Evolutionary conservation across 768 basidiomycete genomes (phyloP).

Genomic region (Pleurotus giganteus): DNA sequence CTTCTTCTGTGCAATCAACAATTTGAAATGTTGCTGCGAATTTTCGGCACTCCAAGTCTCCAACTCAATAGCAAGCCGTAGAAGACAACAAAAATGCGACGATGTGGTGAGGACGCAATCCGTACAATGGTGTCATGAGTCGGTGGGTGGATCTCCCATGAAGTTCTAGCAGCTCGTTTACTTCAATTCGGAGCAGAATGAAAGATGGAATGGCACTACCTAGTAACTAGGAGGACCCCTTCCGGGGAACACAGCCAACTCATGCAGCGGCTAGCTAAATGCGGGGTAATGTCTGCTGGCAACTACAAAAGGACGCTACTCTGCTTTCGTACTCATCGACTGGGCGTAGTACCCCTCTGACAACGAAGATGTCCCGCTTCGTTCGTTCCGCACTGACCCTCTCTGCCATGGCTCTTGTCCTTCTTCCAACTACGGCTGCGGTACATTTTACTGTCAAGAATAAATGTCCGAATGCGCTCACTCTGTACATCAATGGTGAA

Average conservation of each 20-base stretch:
- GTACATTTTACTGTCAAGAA: conserved; percentile 7
- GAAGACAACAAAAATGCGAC: too few relatives aligned
- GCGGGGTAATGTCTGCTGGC: not conserved
- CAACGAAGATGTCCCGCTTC: conserved; percentile 8
- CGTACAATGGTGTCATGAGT: not conserved
- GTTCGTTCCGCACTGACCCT: conserved; percentile 8
- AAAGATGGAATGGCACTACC: not conserved
- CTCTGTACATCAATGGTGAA: conserved; percentile 6
- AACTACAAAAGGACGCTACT: not conserved
- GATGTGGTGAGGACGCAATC: too few relatives aligned
- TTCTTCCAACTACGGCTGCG: not conserved
- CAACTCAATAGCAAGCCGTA: too few relatives aligned
- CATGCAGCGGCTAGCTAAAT: not conserved
- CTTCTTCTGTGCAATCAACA: too few relatives aligned
- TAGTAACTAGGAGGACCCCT: not conserved
- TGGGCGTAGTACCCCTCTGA: conserved; percentile 4
- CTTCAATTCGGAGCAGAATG: not conserved
- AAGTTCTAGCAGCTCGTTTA: not conserved
- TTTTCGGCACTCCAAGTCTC: too few relatives aligned
- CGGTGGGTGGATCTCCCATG: not conserved
- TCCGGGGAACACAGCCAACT: not conserved
- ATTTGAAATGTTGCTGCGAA: too few relatives aligned
- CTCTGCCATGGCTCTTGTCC: conserved; percentile 2
- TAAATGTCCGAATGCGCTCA: conserved; percentile 1
- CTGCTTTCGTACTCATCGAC: not conserved